Percentiles rank a stretch among this genome's conserved stretches.
These are phyloP conservation scores for Gossypium lobatum DNA, from an alignment of 441 rosid genomes.

Conservation along the genomic window DNA sequence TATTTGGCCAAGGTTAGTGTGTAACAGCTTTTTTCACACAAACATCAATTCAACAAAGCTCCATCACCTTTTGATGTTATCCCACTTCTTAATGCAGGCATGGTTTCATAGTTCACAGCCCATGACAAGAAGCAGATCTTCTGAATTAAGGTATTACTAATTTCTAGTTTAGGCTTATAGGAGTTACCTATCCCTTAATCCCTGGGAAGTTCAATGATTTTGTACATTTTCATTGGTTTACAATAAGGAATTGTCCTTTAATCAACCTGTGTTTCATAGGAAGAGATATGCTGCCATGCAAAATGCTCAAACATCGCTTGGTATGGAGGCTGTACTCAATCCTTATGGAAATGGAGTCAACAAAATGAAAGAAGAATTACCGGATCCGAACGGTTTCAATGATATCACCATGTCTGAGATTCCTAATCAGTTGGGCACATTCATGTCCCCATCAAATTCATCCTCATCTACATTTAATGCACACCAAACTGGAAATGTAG, in stretches of 20 bases:
- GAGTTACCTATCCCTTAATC: neutral
- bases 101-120: constrained; percentile 72
- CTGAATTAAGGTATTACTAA: constrained; percentile 50
- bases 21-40: neutral
- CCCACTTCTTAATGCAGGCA: constrained; percentile 36
- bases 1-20: constrained; percentile 55
- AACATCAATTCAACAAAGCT: constrained; percentile 12
- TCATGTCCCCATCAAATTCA: constrained; percentile 47
- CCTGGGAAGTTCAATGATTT: neutral
- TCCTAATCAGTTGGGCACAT: constrained; percentile 33
- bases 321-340: constrained; percentile 33
- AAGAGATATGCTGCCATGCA: constrained; percentile 70
- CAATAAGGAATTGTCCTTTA: neutral
- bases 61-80: constrained; percentile 9
- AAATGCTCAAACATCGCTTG: constrained; percentile 32
- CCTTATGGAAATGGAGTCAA: constrained; percentile 22
- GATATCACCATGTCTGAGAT: constrained; percentile 31
- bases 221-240: neutral
- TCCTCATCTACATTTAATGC: constrained; percentile 43
- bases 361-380: constrained; percentile 37
- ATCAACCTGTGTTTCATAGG: constrained; percentile 27
- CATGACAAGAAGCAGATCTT: constrained; percentile 73
- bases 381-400: constrained; percentile 27
- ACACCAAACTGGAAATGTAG: constrained; percentile 31
- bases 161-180: neutral